A percentile compares a stretch with the other conserved stretches of the same genome.
These are phyloP conservation scores for Paralagenidium karlingii DNA, from an alignment of 352 stramenopile genomes.

Conservation along the genomic window DNA sequence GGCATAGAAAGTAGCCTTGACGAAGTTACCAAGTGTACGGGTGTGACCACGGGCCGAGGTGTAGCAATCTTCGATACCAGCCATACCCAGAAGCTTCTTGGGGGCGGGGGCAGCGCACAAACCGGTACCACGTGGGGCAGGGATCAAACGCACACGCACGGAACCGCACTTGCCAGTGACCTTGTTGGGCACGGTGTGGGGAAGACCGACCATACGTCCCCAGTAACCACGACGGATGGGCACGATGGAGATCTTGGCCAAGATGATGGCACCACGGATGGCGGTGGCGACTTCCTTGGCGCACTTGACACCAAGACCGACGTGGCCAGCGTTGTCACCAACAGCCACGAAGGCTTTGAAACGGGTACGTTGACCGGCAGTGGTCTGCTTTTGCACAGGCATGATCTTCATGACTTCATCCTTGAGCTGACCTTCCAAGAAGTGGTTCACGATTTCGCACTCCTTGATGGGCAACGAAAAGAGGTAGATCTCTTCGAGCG, in stretches of 20 bases:
- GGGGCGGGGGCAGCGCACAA: constrained; percentile 96
- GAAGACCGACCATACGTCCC: constrained; percentile 89
- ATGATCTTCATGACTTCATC: constrained; percentile 99
- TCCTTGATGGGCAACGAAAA: constrained; percentile 99
- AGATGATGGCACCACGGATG: constrained; percentile 98
- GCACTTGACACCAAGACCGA: constrained; percentile 99
- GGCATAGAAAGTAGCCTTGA: constrained; percentile 99
- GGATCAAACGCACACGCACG: constrained; percentile 98
- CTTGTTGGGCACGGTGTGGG: constrained; percentile 98
- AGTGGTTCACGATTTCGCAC: constrained; percentile 99
- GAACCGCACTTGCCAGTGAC: constrained; percentile 99
- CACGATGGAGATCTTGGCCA: constrained; percentile 98
- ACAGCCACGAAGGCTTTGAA: constrained; percentile 99
- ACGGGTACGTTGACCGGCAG: constrained; percentile 97
- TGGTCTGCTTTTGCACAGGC: constrained; percentile 99
- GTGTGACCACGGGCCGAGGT: constrained; percentile 95
- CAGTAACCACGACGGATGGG: constrained; percentile 99
- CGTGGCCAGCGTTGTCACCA: constrained; percentile 97
- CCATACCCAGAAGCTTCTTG: constrained; percentile 99
- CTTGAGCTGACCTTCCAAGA: constrained; percentile 96
- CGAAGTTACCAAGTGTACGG: constrained; percentile 99
- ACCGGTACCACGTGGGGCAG: constrained; percentile 98
- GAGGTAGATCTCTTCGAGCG: constrained; percentile 99
- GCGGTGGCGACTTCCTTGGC: constrained; percentile 98
- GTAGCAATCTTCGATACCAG: constrained; percentile 98